Evolutionary conservation across 1,139 yeast genomes (phyloP).

Genomic region (Candida glucosophila): DNA sequence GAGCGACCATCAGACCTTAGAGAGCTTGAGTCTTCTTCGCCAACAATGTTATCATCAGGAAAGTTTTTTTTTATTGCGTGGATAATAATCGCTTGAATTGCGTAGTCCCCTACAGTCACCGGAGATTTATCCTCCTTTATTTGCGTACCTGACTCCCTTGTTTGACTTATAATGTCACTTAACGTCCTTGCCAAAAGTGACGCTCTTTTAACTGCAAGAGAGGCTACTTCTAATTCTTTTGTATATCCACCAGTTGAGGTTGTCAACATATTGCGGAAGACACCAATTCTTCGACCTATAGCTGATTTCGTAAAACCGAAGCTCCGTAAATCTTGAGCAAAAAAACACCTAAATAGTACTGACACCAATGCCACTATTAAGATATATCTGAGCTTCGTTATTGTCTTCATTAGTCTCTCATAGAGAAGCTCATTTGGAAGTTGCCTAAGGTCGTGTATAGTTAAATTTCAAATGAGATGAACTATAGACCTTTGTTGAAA

Average conservation of each 20-base stretch:
- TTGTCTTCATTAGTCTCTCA: too few relatives aligned
- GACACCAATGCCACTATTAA: too few relatives aligned
- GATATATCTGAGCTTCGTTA: too few relatives aligned
- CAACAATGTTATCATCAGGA: constrained; percentile 81
- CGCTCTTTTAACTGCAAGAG: constrained; percentile 86
- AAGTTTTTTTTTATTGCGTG: constrained; percentile 72
- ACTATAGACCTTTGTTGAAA: too few relatives aligned
- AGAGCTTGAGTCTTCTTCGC: constrained; percentile 81
- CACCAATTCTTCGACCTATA: too few relatives aligned
- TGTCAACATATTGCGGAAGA: too few relatives aligned
- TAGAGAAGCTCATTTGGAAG: too few relatives aligned
- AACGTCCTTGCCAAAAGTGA: constrained; percentile 67
- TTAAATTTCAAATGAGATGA: too few relatives aligned
- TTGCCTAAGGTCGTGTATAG: too few relatives aligned
- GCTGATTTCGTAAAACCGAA: too few relatives aligned
- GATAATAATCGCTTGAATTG: constrained; percentile 89
- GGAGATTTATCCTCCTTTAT: constrained; percentile 89
- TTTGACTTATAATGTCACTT: constrained; percentile 52
- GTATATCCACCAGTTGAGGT: constrained; percentile 19
- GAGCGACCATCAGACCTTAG: constrained; percentile 41
- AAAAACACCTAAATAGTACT: too few relatives aligned
- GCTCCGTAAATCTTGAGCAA: too few relatives aligned
- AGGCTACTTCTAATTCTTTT: constrained; percentile 68
- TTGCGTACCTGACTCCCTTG: constrained; percentile 52
- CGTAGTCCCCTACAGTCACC: constrained; percentile 94